Conservation (phyloP, 2,329 filamentous ascomycete genomes). For the Didymella pomorum region DNA sequence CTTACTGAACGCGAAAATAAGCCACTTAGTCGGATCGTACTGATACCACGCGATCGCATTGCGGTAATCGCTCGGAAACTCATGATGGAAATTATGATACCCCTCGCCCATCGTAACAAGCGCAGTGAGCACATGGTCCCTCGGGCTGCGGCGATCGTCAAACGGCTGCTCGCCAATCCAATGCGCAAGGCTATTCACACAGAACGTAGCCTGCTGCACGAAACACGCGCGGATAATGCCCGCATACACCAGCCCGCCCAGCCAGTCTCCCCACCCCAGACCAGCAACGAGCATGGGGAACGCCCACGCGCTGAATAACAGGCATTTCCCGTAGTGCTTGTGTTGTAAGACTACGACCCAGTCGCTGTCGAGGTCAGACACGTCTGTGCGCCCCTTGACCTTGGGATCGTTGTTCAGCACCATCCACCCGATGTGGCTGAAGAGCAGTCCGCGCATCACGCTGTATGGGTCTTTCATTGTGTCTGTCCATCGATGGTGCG, state of each 20-base stretch:
- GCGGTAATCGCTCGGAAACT: slow-evolving; percentile 53
- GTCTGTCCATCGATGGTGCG: slow-evolving; percentile 60
- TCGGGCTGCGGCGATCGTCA: slow-evolving; percentile 49
- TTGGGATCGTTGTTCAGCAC: slow-evolving; percentile 60
- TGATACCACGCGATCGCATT: slow-evolving; percentile 51
- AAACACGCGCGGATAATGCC: slow-evolving; percentile 59
- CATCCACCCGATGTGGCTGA: slow-evolving; percentile 61
- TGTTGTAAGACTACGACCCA: slow-evolving; percentile 59
- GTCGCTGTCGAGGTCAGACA: slow-evolving; percentile 60
- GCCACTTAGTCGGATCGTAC: slow-evolving; percentile 54
- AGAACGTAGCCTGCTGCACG: slow-evolving; percentile 62
- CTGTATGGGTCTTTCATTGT: slow-evolving; percentile 60
- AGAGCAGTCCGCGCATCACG: slow-evolving; percentile 57
- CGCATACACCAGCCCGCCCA: slow-evolving; percentile 58
- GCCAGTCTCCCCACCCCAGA: slow-evolving; percentile 58
- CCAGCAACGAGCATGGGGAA: slow-evolving; percentile 57
- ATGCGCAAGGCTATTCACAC: slow-evolving; percentile 61
- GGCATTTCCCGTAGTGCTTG: slow-evolving; percentile 54
- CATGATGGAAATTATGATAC: slow-evolving; percentile 54
- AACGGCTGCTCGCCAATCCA: slow-evolving; percentile 59
- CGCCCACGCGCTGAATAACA: slow-evolving; percentile 54
- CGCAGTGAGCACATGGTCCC: slow-evolving; percentile 51
- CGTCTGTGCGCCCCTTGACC: slow-evolving; percentile 58
- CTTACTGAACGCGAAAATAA: slow-evolving; percentile 46
- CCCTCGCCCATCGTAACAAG: slow-evolving; percentile 53